A percentile compares a stretch with the other conserved stretches of the same genome.
phyloP scores from a whole-genome alignment of 495 filamentous ascomycete genomes.

The Neurospora sp. region DNA sequence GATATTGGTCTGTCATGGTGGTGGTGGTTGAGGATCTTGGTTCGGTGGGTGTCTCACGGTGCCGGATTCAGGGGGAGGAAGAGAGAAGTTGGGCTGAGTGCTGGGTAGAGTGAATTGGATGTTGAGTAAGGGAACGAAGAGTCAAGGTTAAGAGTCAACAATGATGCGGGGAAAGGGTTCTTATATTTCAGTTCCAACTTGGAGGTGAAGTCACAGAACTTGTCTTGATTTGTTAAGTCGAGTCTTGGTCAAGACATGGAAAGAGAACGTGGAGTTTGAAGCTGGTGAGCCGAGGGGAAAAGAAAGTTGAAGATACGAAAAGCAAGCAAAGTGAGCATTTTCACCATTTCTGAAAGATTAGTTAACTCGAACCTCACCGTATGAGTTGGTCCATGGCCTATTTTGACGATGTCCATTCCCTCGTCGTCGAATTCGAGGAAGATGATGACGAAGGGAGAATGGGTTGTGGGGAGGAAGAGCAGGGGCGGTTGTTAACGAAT shows the following conservation, averaged over 20 bases:
- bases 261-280: not conserved
- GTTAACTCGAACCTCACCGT: not conserved
- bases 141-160: not conserved
- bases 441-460: not conserved
- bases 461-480: not conserved
- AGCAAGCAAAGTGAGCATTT: not conserved
- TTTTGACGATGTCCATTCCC: not conserved
- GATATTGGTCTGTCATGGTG: not conserved
- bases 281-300: not conserved
- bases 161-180: not conserved
- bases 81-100: not conserved
- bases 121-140: not conserved
- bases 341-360: not conserved
- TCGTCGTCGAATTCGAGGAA: not conserved
- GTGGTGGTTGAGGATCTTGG: not conserved
- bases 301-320: not conserved
- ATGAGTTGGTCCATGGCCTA: not conserved
- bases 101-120: not conserved
- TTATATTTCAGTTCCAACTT: not conserved
- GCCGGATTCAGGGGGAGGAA: not conserved
- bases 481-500: not conserved
- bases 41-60: not conserved
- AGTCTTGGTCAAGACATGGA: not conserved
- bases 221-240: not conserved
- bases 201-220: not conserved